phyloP scores from a whole-genome alignment of 208 protist species.

The Porcisia deanei region DNA sequence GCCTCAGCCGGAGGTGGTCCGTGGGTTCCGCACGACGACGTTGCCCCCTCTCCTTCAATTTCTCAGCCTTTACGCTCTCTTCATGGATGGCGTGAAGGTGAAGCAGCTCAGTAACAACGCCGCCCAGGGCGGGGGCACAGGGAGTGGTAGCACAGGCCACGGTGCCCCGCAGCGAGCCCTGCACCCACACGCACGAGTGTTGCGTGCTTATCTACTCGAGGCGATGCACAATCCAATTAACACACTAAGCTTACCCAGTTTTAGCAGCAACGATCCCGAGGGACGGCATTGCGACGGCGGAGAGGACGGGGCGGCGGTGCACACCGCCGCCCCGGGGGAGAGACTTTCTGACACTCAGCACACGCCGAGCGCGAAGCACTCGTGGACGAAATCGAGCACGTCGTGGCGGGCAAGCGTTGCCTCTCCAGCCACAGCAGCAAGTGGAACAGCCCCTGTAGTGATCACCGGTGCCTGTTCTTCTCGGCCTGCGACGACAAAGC shows the following conservation, averaged over 20 bases:
- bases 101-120: constrained; percentile 38
- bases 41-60: constrained; percentile 63
- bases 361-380: constrained; percentile 15
- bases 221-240: constrained; percentile 50
- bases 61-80: constrained; percentile 78
- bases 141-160: constrained; percentile 9
- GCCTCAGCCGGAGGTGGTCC: constrained; percentile 17
- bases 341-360: constrained; percentile 1
- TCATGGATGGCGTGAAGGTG: constrained; percentile 70
- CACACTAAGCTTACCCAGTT: background rate
- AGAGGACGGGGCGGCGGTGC: background rate
- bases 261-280: background rate
- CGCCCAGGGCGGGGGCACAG: constrained; percentile 13
- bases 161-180: constrained; percentile 41
- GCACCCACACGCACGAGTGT: constrained; percentile 70
- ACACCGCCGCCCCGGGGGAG: background rate
- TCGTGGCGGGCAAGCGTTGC: constrained; percentile 1
- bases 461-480: background rate
- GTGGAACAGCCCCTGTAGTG: background rate
- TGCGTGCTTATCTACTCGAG: constrained; percentile 65
- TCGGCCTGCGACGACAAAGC: background rate
- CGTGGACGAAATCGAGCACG: constrained; percentile 25
- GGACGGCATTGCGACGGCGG: constrained; percentile 1
- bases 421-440: background rate
- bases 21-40: constrained; percentile 31